Evolutionary conservation across 805 yeast species (phyloP).

Genomic region (Lachancea cidri): DNA sequence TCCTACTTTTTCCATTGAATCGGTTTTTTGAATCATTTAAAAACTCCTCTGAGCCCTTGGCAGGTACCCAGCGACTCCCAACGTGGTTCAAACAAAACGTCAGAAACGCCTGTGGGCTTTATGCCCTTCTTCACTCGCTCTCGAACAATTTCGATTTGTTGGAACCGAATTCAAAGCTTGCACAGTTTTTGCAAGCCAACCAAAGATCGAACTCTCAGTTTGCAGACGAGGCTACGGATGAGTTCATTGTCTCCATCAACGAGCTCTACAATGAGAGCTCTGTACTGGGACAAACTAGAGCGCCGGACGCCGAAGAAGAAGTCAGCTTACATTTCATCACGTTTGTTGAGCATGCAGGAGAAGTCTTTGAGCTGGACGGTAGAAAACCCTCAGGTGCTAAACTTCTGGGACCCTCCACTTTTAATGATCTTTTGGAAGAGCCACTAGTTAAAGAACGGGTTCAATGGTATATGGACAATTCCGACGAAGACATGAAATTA

Average conservation of each 20-base stretch:
- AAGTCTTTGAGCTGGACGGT: constrained; percentile 84
- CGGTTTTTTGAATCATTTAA: constrained; percentile 47
- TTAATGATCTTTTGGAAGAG: constrained; percentile 49
- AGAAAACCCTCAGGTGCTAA: constrained; percentile 67
- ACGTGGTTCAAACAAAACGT: constrained; percentile 85
- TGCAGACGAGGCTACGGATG: constrained; percentile 36
- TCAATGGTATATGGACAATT: constrained; percentile 58
- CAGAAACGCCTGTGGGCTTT: constrained; percentile 87
- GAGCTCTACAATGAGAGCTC: constrained; percentile 19
- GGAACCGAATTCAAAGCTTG: constrained; percentile 17
- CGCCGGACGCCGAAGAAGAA: constrained; percentile 52
- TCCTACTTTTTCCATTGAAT: constrained; percentile 81
- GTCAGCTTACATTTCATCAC: constrained; percentile 74
- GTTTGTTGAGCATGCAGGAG: constrained; percentile 53
- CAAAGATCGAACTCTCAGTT: constrained; percentile 38
- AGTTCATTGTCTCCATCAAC: constrained; percentile 23
- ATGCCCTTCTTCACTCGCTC: constrained; percentile 71
- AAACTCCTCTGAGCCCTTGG: constrained; percentile 28
- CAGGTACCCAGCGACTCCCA: constrained; percentile 19
- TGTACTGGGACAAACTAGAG: constrained; percentile 57
- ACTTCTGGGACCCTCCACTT: constrained; percentile 42
- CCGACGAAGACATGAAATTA: constrained; percentile 53
- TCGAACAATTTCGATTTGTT: constrained; percentile 33
- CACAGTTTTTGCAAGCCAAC: constrained; percentile 14
- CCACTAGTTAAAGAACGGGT: constrained; percentile 49